Conservation (phyloP, 352 stramenopile genomes). For the Phytophthora chlamydospora region DNA sequence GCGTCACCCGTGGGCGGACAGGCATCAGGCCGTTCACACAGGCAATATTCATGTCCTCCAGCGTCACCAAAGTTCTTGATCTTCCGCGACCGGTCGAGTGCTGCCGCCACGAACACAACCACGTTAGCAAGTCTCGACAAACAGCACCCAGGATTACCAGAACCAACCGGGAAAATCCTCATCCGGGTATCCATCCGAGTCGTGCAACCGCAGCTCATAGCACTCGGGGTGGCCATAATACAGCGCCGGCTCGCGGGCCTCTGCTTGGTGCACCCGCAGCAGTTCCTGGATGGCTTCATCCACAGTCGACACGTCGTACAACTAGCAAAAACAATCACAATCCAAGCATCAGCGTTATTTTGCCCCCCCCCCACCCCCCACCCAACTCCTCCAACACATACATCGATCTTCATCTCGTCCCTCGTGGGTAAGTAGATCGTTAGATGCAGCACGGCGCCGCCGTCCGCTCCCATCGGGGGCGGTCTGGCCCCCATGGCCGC, state of each 20-base stretch:
- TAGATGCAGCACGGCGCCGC: constrained; percentile 75
- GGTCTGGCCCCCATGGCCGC: constrained; percentile 59
- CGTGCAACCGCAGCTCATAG: constrained; percentile 86
- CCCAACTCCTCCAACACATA: constrained; percentile 30
- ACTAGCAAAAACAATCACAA: constrained; percentile 37
- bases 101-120: constrained; percentile 28
- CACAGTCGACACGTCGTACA: constrained; percentile 88
- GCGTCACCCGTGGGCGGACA: constrained; percentile 76
- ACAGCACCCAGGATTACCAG: not conserved
- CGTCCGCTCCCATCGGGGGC: constrained; percentile 61
- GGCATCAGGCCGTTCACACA: constrained; percentile 85
- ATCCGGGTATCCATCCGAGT: constrained; percentile 83
- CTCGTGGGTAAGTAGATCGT: constrained; percentile 88
- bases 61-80: constrained; percentile 93
- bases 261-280: constrained; percentile 70
- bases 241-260: constrained; percentile 62
- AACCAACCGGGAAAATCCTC: constrained; percentile 84
- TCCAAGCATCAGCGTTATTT: not conserved
- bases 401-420: constrained; percentile 89
- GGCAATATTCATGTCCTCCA: constrained; percentile 85
- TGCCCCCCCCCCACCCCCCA: not conserved
- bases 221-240: constrained; percentile 90
- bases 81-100: constrained; percentile 82
- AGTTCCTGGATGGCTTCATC: constrained; percentile 90
- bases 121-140: constrained; percentile 3